These are phyloP conservation scores for Phytopythium chamaehyphon DNA, from an alignment of 352 stramenopile genomes.

Conservation along the genomic window DNA sequence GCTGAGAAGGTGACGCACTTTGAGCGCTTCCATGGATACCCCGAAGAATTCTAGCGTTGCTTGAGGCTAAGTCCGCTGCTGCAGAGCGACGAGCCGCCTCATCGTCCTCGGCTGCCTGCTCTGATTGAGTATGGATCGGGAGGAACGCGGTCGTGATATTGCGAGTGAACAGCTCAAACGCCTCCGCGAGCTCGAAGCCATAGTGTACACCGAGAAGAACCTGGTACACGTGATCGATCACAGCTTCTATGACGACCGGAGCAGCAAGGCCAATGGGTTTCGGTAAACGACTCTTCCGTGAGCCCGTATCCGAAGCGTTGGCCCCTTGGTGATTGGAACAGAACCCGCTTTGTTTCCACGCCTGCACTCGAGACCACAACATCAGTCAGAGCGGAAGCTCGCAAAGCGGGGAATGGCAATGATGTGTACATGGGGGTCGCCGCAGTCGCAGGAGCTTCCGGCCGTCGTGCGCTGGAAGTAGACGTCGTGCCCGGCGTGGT, in stretches of 20 bases:
- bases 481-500: slow-evolving; percentile 78
- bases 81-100: slow-evolving; percentile 2
- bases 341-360: slow-evolving; percentile 77
- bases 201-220: slow-evolving; percentile 61
- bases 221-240: slow-evolving; percentile 75
- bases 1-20: background rate
- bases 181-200: slow-evolving; percentile 64
- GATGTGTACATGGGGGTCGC: slow-evolving; percentile 63
- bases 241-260: slow-evolving; percentile 63
- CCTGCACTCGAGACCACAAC: slow-evolving; percentile 23
- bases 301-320: slow-evolving; percentile 22
- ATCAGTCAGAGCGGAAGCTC: slow-evolving; percentile 2
- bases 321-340: slow-evolving; percentile 73
- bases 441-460: slow-evolving; percentile 84
- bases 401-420: background rate
- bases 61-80: too few relatives aligned
- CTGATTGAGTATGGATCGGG: slow-evolving; percentile 28
- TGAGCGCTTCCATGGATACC: too few relatives aligned
- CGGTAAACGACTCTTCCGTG: slow-evolving; percentile 59
- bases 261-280: slow-evolving; percentile 52
- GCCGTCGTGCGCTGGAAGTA: slow-evolving; percentile 86
- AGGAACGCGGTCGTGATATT: slow-evolving; percentile 47
- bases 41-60: too few relatives aligned
- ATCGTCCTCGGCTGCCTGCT: slow-evolving; percentile 20
- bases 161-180: slow-evolving; percentile 64